Evolutionary conservation across 2,329 filamentous ascomycete genomes (phyloP).

Genomic region (Claviceps sp.): DNA sequence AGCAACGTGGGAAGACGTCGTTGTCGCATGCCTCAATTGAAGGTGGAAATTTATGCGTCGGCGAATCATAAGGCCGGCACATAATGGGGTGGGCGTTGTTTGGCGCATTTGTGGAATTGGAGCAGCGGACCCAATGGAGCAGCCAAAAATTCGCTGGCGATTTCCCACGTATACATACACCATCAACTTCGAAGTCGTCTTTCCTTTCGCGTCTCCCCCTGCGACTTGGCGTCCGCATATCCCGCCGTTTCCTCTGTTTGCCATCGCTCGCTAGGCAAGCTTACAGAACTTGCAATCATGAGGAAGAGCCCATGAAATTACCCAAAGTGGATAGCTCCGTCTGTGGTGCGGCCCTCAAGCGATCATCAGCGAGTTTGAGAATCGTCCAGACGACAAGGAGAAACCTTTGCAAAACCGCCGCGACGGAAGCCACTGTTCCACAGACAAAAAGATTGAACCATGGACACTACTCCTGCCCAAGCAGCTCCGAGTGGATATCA

Average conservation of each 20-base stretch:
- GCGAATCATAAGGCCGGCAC: slow-evolving; percentile 12
- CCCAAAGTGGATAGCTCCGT: slow-evolving; percentile 46
- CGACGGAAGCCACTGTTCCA: slow-evolving; percentile 7
- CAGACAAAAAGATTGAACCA: neutral
- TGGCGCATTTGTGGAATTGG: too few species aligned
- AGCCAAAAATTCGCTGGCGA: neutral
- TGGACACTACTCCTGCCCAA: slow-evolving; percentile 15
- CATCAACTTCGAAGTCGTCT: neutral
- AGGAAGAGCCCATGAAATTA: slow-evolving; percentile 46
- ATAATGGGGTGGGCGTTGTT: neutral
- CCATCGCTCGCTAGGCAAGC: neutral
- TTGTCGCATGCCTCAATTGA: slow-evolving; percentile 3
- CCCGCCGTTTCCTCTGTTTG: neutral
- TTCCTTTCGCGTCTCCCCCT: neutral
- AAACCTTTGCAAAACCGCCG: slow-evolving; percentile 13
- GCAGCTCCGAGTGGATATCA: slow-evolving; percentile 25
- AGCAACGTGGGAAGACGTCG: neutral
- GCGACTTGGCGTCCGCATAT: neutral
- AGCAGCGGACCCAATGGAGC: neutral
- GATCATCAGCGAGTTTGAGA: slow-evolving; percentile 21
- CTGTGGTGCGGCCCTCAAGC: slow-evolving; percentile 40
- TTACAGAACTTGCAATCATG: slow-evolving; percentile 24
- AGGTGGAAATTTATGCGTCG: slow-evolving; percentile 10
- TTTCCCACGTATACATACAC: neutral
- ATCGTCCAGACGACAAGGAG: slow-evolving; percentile 11